Evolutionary conservation across 805 yeast genomes (phyloP).

Genomic region (Jamesozyma gamospora): DNA sequence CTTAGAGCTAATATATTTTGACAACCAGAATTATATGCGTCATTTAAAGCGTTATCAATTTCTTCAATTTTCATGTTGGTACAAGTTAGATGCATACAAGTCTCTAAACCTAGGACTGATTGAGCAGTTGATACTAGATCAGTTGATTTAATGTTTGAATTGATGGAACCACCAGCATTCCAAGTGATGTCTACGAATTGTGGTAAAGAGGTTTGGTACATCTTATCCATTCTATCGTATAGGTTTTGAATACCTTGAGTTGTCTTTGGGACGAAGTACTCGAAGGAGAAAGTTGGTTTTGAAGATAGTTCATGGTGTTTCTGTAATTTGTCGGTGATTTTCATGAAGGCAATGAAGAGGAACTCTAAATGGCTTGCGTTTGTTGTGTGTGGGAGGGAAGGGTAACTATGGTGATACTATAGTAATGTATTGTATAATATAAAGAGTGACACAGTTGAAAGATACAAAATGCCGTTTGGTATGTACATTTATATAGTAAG

Average conservation of each 20-base stretch:
- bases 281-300: constrained; percentile 80
- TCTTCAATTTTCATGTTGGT: constrained; percentile 80
- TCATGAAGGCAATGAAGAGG: constrained; percentile 22
- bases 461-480: too few species aligned
- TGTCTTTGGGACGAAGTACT: constrained; percentile 95
- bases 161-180: constrained; percentile 88
- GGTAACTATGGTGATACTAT: too few species aligned
- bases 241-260: constrained; percentile 93
- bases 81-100: constrained; percentile 97
- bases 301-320: constrained; percentile 24
- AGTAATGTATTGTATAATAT: too few species aligned
- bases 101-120: constrained; percentile 81
- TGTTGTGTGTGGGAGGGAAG: background rate
- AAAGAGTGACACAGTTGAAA: too few species aligned
- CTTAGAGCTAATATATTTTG: constrained; percentile 89
- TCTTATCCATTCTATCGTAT: constrained; percentile 94
- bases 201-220: constrained; percentile 79
- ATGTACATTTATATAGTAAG: too few species aligned
- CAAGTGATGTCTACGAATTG: constrained; percentile 92
- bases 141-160: constrained; percentile 43
- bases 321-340: constrained; percentile 33
- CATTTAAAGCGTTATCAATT: constrained; percentile 75
- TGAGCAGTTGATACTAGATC: constrained; percentile 90
- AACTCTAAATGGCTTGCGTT: background rate
- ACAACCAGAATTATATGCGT: constrained; percentile 86